Conservation (phyloP, 495 filamentous ascomycete species). For the Hypoxylon subgilvum region DNA sequence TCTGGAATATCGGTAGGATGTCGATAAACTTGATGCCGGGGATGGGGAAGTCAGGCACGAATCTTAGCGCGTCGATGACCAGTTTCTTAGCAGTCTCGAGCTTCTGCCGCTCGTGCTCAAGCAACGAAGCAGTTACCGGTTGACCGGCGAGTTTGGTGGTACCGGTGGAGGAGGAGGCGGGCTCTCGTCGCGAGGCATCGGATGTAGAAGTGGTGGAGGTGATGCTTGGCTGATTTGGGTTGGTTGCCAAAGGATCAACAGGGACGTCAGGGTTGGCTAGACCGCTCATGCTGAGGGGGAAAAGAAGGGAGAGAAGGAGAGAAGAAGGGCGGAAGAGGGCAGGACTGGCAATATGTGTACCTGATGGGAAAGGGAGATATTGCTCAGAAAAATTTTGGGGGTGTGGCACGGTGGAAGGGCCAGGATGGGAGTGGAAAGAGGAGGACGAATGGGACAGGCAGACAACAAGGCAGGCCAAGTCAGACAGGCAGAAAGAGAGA, state of each 20-base stretch:
- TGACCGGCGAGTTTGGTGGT: conserved; percentile 90
- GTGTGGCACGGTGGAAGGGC: conserved; percentile 41
- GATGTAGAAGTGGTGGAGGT: conserved; percentile 23
- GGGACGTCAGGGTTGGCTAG: conserved; percentile 43
- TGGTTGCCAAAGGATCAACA: conserved; percentile 41
- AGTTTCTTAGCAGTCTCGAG: conserved; percentile 40
- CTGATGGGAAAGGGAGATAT: conserved; percentile 23
- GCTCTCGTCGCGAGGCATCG: conserved; percentile 64
- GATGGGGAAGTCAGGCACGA: conserved; percentile 92
- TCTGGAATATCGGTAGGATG: conserved; percentile 94
- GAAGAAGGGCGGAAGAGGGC: conserved; percentile 42
- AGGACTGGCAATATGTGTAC: conserved; percentile 42
- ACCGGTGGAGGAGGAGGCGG: conserved; percentile 70
- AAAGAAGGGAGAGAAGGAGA: conserved; percentile 40
- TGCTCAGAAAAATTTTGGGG: conserved; percentile 44
- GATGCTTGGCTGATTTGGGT: conserved; percentile 45
- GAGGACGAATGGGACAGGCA: conserved; percentile 31
- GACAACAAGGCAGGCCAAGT: conserved; percentile 30
- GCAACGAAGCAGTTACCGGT: conserved; percentile 67
- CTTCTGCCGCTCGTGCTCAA: conserved; percentile 35
- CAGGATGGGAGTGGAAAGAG: conserved; percentile 38
- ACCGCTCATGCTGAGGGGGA: conserved; percentile 60
- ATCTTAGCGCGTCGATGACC: conserved; percentile 58
- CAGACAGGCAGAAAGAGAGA: conserved; percentile 48
- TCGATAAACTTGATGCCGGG: conserved; percentile 97